Conservation (phyloP, 768 basidiomycete genomes). For the Suillus tomentosus region DNA sequence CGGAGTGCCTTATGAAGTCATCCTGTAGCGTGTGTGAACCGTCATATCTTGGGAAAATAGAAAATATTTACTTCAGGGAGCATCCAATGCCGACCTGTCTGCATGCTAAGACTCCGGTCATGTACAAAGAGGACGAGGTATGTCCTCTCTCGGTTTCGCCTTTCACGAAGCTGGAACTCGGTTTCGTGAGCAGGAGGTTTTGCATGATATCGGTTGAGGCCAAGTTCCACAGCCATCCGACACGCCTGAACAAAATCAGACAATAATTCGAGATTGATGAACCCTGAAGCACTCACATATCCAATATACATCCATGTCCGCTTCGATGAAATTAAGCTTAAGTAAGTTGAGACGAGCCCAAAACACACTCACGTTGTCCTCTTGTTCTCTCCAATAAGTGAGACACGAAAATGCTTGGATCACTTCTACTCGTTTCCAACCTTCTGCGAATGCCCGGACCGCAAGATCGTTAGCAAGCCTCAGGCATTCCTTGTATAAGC, state of each 20-base stretch:
- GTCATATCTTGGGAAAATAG: conserved; percentile 12
- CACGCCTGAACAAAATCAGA: conserved; percentile 56
- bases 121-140: conserved; percentile 87
- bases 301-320: conserved; percentile 89
- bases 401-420: conserved; percentile 89
- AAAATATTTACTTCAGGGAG: conserved; percentile 58
- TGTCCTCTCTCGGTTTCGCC: conserved; percentile 83
- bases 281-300: conserved; percentile 52
- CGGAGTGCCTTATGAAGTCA: conserved; percentile 70
- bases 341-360: conserved; percentile 9
- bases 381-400: conserved; percentile 88
- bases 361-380: conserved; percentile 63
- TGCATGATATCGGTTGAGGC: conserved; percentile 69
- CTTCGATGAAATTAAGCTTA: conserved; percentile 38
- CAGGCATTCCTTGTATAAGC: conserved; percentile 66
- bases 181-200: conserved; percentile 60
- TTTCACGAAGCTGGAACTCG: conserved; percentile 66
- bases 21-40: conserved; percentile 40
- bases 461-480: conserved; percentile 74
- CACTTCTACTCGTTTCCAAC: conserved; percentile 82
- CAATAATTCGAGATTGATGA: conserved; percentile 1
- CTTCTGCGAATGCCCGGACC: conserved; percentile 75
- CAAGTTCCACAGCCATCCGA: conserved; percentile 85
- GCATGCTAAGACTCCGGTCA: conserved; percentile 83
- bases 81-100: conserved; percentile 89